Percentiles rank a stretch among this genome's conserved stretches.
Evolutionary conservation across 495 filamentous ascomycete species (phyloP).

Genomic region (Daldinia decipiens): DNA sequence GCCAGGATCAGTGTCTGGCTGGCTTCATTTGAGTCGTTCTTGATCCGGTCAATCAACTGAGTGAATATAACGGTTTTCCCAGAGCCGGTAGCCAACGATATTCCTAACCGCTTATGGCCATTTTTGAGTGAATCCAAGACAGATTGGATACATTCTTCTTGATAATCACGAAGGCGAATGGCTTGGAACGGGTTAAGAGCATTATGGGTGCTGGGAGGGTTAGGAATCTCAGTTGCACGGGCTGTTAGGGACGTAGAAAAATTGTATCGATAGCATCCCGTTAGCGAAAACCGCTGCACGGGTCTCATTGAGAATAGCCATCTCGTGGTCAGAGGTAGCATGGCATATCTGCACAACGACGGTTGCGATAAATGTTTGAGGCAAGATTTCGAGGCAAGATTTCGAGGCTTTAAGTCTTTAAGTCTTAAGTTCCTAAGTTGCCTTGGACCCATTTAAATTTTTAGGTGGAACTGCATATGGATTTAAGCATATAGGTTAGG

Average conservation of each 20-base stretch:
- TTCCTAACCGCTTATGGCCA: conserved; percentile 83
- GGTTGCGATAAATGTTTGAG: conserved; percentile 20
- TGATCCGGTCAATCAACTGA: conserved; percentile 85
- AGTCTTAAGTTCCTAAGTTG: not conserved
- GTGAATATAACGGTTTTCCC: conserved; percentile 99
- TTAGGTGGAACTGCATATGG: conserved; percentile 34
- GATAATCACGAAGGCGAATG: conserved; percentile 76
- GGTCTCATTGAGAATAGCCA: conserved; percentile 33
- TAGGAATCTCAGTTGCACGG: conserved; percentile 35
- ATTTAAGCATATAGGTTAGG: not conserved
- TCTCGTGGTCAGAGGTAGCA: conserved; percentile 39
- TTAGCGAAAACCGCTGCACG: conserved; percentile 6
- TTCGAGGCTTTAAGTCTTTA: no score
- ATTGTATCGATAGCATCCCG: conserved; percentile 9
- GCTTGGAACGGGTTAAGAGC: conserved; percentile 10
- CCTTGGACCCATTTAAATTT: no score
- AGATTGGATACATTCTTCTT: conserved; percentile 90
- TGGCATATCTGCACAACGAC: conserved; percentile 33
- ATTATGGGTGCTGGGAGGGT: not conserved
- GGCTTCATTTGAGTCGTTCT: conserved; percentile 63
- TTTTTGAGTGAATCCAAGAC: conserved; percentile 75
- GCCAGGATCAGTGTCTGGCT: conserved; percentile 90
- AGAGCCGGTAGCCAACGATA: conserved; percentile 90
- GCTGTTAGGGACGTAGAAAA: conserved; percentile 46
- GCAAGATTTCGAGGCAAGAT: conserved; percentile 14